Percentiles rank a stretch among this genome's conserved stretches.
Conservation (phyloP, 2,329 filamentous ascomycete species). For the Trichoderma endophyticum region DNA sequence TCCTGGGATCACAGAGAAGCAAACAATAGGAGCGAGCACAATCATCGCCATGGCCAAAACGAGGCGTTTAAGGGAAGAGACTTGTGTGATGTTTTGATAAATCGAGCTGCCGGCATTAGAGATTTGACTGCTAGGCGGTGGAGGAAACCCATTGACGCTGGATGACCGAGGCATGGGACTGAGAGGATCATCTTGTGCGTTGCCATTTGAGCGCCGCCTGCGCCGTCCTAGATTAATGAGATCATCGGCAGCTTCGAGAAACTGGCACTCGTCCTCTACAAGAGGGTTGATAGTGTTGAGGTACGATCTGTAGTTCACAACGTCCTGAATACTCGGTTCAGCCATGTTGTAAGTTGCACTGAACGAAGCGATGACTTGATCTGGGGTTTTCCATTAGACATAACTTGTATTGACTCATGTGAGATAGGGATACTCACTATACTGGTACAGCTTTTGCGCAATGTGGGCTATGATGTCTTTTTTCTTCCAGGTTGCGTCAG, state of each 20-base stretch:
- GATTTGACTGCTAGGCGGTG: constrained; percentile 11
- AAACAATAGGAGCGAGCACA: constrained; percentile 55
- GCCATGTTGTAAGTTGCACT: constrained; percentile 49
- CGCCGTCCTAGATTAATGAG: constrained; percentile 42
- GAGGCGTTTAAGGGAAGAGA: constrained; percentile 1
- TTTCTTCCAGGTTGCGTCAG: constrained; percentile 58
- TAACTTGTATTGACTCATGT: neutral
- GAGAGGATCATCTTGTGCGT: constrained; percentile 22
- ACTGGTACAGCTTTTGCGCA: constrained; percentile 64
- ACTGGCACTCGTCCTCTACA: constrained; percentile 56
- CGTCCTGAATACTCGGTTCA: constrained; percentile 48
- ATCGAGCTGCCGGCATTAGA: constrained; percentile 12
- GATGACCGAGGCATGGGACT: constrained; percentile 26
- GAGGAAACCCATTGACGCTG: constrained; percentile 16
- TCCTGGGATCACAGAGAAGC: constrained; percentile 55
- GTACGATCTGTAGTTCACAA: constrained; percentile 48
- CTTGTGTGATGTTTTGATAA: neutral
- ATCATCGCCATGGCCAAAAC: constrained; percentile 26
- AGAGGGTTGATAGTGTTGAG: constrained; percentile 54
- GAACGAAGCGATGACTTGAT: constrained; percentile 59
- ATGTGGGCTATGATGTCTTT: constrained; percentile 61
- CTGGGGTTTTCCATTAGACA: constrained; percentile 31
- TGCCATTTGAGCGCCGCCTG: constrained; percentile 12
- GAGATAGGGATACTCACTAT: constrained; percentile 50
- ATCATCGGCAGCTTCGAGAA: constrained; percentile 55